phyloP scores from a whole-genome alignment of 2,329 filamentous ascomycete species.

The Hymenoscyphus repandus region DNA sequence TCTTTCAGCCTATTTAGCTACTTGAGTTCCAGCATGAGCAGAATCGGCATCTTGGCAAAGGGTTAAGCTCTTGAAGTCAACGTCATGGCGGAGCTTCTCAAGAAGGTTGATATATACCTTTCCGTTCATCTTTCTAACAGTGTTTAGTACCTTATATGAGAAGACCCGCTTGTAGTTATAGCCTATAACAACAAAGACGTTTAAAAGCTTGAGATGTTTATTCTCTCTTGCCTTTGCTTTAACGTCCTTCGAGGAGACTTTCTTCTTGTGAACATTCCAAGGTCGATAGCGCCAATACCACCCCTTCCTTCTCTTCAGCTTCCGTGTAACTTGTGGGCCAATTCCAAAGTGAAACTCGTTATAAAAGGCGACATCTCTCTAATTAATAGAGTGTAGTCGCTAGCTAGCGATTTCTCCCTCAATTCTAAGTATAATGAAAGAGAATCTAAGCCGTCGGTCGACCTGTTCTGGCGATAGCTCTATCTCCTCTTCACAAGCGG shows the following conservation, averaged over 20 bases:
- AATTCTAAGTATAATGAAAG: neutral
- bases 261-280: slow-evolving; percentile 1
- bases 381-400: neutral
- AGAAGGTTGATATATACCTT: neutral
- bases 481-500: slow-evolving; percentile 1
- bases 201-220: neutral
- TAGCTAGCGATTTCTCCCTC: neutral
- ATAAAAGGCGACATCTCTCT: neutral
- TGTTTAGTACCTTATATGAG: neutral
- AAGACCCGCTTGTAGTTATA: neutral
- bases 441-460: neutral
- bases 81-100: neutral
- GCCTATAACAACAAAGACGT: neutral
- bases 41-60: slow-evolving; percentile 1
- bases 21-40: neutral
- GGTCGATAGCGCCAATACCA: neutral
- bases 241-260: slow-evolving; percentile 2
- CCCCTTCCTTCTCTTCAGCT: neutral
- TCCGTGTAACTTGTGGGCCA: neutral
- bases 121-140: neutral
- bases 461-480: neutral
- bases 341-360: slow-evolving; percentile 5
- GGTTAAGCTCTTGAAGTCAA: neutral
- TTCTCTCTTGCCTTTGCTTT: slow-evolving; percentile 6
- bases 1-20: neutral